Evolutionary conservation across 2,329 filamentous ascomycete genomes (phyloP), one percentile per base, ranked within the genome.

Genomic region (Xylaria digitata): DNA sequence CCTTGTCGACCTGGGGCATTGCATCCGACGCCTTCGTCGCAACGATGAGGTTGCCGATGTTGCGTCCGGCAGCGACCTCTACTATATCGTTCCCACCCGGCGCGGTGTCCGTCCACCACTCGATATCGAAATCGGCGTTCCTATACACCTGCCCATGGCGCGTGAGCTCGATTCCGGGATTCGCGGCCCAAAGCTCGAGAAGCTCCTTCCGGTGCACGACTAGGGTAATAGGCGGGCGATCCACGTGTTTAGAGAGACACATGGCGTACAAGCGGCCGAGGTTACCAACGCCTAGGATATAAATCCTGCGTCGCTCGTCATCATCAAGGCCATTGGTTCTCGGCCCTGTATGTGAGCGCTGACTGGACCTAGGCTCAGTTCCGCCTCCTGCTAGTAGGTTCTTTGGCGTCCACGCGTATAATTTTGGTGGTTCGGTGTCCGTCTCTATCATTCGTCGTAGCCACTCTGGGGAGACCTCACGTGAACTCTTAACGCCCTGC

Each of bases 211-310:
- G 84, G 74, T 94, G 91, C 42, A 97, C 84, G n/a, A 97, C 85
- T 6, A 97, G 84, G 0, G 93, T 95, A 43, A 97, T 86, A 0
- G 92, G 92, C 4, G 93, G 92, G 2, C 86, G 84, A 21, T 86
- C 79, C 0, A 79, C 73, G 8, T 89, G 81, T 21, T 86, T 84
- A 23, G 88, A 86, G 11, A 97, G 82, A 23, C 88, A 87, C 75
- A 90, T 89, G 30, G 94, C 93, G 70, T 94, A 88, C 30, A 97
- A 87, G 49, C 88, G 88, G 15, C 94, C 94, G 13, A 97, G 83
- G 75, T 93, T 96, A 42, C 94, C 94, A 11, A 92, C 77, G 11
- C 95, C 94, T 2, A 97, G 81, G 54, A 97, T 85, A 75, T 96
- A 89, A 68, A 97, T 90, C 40, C 89, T 85, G n/a, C 76, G 76